Evolutionary conservation across 2,329 filamentous ascomycete species (phyloP).

Genomic region (Scytalidium sp.): DNA sequence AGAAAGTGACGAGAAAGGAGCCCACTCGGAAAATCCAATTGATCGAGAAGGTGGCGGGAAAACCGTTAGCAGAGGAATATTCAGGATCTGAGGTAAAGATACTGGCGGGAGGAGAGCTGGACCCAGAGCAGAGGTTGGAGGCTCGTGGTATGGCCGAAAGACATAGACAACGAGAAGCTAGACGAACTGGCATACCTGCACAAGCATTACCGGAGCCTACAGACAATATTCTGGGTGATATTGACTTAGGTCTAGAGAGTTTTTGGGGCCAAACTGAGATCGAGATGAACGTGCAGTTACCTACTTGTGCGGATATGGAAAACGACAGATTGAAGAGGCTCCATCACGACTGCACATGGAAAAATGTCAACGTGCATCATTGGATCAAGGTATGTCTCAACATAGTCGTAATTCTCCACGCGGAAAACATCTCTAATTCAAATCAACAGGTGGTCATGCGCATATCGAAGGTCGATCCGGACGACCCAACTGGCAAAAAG

Average conservation of each 20-base stretch:
- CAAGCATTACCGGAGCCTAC: slow-evolving; percentile 28
- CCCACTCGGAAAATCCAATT: slow-evolving; percentile 64
- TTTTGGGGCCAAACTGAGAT: slow-evolving; percentile 67
- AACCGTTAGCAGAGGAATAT: slow-evolving; percentile 59
- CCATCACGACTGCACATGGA: slow-evolving; percentile 71
- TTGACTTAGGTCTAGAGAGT: slow-evolving; percentile 49
- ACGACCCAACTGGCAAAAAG: slow-evolving; percentile 54
- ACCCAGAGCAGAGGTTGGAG: slow-evolving; percentile 40
- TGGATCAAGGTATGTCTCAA: slow-evolving; percentile 65
- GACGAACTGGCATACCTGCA: slow-evolving; percentile 47
- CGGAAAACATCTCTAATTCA: background rate
- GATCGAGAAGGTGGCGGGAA: slow-evolving; percentile 69
- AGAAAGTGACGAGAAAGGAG: slow-evolving; percentile 65
- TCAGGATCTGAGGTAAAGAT: slow-evolving; percentile 64
- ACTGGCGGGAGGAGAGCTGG: slow-evolving; percentile 62
- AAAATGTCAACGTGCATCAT: slow-evolving; percentile 72
- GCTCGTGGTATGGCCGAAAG: slow-evolving; percentile 29
- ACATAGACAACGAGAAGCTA: slow-evolving; percentile 44
- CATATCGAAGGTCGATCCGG: slow-evolving; percentile 64
- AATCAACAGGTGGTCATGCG: slow-evolving; percentile 64
- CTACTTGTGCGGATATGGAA: slow-evolving; percentile 66
- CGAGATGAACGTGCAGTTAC: slow-evolving; percentile 72
- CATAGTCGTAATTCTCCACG: background rate
- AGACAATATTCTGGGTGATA: slow-evolving; percentile 63
- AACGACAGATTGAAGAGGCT: slow-evolving; percentile 57